A percentile compares a stretch with the other conserved stretches of the same genome.
These are phyloP conservation scores for Botrytis deweyae DNA, from an alignment of 2,329 filamentous ascomycete species.

Conservation along the genomic window DNA sequence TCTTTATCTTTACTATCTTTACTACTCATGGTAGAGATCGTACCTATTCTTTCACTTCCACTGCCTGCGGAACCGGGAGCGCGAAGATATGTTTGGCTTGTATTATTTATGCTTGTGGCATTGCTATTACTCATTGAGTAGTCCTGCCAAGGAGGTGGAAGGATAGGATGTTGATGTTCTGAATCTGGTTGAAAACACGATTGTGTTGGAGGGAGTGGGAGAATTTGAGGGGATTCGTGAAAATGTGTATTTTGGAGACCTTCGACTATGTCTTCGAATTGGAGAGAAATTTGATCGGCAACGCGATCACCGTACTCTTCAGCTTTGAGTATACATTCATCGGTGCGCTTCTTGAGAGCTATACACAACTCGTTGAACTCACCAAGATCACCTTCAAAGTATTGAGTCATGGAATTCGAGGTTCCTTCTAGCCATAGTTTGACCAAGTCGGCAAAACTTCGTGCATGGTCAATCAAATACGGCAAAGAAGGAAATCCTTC, in stretches of 20 bases:
- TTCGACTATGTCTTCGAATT: conserved; percentile 37
- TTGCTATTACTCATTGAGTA: conserved; percentile 17
- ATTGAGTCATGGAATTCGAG: conserved; percentile 24
- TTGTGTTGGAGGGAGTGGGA: not conserved
- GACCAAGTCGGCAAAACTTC: conserved; percentile 80
- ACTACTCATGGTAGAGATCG: not conserved
- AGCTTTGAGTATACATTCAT: conserved; percentile 38
- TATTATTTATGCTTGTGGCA: not conserved
- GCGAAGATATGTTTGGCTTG: conserved; percentile 6
- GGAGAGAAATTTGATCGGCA: conserved; percentile 31
- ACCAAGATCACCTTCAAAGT: conserved; percentile 36
- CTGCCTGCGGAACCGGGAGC: conserved; percentile 33
- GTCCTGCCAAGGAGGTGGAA: conserved; percentile 27
- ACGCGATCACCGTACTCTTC: conserved; percentile 31
- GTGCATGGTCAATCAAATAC: conserved; percentile 85
- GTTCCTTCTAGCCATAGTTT: conserved; percentile 71
- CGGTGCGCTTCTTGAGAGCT: conserved; percentile 36
- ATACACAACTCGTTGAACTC: conserved; percentile 39
- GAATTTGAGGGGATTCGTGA: conserved; percentile 6
- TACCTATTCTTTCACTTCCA: conserved; percentile 23
- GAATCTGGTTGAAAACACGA: conserved; percentile 2
- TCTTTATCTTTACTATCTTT: conserved; percentile 21
- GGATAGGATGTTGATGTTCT: conserved; percentile 17
- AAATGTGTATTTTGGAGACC: conserved; percentile 27
- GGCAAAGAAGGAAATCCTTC: conserved; percentile 93